These are phyloP conservation scores for Escovopsis sp. DNA, from an alignment of 2,329 filamentous ascomycete species.

Conservation along the genomic window DNA sequence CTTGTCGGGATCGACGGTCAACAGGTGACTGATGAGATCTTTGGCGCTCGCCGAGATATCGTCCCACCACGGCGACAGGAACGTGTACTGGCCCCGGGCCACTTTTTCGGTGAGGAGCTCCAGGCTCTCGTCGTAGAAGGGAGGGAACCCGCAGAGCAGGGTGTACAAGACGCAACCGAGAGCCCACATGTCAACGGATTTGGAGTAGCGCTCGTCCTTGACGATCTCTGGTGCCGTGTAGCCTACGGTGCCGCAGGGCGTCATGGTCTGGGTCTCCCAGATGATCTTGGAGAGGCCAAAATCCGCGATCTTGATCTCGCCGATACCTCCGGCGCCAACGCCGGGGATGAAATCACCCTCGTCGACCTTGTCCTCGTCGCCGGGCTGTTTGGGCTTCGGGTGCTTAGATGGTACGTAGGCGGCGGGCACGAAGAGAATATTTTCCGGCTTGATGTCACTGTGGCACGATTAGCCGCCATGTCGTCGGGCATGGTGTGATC, in stretches of 20 bases:
- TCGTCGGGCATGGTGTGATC: too few relatives aligned
- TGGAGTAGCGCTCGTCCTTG: constrained; percentile 96
- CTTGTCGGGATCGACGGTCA: constrained; percentile 91
- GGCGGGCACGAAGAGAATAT: constrained; percentile 81
- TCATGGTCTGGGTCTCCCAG: constrained; percentile 97
- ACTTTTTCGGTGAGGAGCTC: constrained; percentile 96
- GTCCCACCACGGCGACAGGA: constrained; percentile 98
- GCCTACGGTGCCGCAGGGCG: constrained; percentile 94
- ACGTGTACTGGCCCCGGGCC: constrained; percentile 89
- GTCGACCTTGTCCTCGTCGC: constrained; percentile 93
- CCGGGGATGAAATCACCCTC: constrained; percentile 85
- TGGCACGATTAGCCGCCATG: too few relatives aligned
- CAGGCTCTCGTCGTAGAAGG: constrained; percentile 97
- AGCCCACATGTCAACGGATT: constrained; percentile 99
- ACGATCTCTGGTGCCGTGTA: constrained; percentile 98
- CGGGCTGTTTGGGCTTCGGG: constrained; percentile 66
- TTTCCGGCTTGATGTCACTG: constrained; percentile 97
- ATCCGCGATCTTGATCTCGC: constrained; percentile 91
- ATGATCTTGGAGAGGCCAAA: constrained; percentile 96
- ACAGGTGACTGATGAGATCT: constrained; percentile 80
- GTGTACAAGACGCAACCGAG: constrained; percentile 94
- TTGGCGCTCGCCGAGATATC: constrained; percentile 92
- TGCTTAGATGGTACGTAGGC: constrained; percentile 66
- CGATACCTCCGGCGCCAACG: constrained; percentile 76
- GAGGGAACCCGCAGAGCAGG: constrained; percentile 89